Evolutionary conservation across 169 alveolate genomes (phyloP).

Genomic region (Plasmodium fragile): DNA sequence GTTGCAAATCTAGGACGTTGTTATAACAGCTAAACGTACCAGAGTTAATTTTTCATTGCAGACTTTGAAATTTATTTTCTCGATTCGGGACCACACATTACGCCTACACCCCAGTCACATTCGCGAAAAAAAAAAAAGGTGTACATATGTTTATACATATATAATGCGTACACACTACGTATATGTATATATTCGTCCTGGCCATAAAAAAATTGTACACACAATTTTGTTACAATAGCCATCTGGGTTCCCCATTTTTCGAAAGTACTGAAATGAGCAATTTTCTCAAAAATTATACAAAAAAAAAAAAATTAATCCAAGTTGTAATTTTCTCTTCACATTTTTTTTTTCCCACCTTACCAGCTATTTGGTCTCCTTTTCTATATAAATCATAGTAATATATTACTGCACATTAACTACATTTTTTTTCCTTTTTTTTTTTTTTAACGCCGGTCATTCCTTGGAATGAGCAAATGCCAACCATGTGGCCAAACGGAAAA

Average conservation of each 20-base stretch:
- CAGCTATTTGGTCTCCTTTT: neutral
- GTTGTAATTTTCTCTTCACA: neutral
- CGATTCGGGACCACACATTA: neutral
- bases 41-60: neutral
- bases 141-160: neutral
- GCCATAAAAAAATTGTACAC: neutral
- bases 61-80: neutral
- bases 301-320: neutral
- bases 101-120: neutral
- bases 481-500: neutral
- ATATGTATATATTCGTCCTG: neutral
- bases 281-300: neutral
- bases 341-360: neutral
- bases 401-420: neutral
- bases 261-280: neutral
- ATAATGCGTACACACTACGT: too few species aligned
- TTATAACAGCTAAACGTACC: neutral
- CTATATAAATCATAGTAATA: neutral
- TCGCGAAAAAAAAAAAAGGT: neutral
- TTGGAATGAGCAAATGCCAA: neutral
- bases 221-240: neutral
- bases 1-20: constrained; percentile 16
- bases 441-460: neutral
- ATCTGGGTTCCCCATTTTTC: neutral
- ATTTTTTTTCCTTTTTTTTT: too few species aligned